These are phyloP conservation scores for Yamagishiella unicocca DNA, from an alignment of 139 green algal genomes.

Conservation along the genomic window DNA sequence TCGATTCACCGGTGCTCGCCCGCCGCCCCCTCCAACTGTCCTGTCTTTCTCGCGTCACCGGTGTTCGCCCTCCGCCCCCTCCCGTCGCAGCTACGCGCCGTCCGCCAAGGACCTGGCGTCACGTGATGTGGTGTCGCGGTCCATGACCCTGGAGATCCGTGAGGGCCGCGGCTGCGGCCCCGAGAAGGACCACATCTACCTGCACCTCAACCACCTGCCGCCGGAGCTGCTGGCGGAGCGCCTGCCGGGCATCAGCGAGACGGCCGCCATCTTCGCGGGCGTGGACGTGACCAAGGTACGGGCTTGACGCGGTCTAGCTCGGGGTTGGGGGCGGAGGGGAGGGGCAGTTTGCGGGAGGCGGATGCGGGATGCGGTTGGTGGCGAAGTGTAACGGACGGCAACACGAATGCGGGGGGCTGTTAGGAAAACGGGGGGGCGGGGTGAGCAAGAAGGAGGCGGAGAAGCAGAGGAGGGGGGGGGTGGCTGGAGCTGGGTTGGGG, in stretches of 20 bases:
- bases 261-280: conserved; percentile 98
- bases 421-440: no score
- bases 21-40: no score
- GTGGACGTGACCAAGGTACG: conserved; percentile 94
- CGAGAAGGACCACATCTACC: conserved; percentile 98
- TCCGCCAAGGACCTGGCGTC: conserved; percentile 99
- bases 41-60: not conserved
- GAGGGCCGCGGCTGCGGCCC: conserved; percentile 86
- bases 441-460: no score
- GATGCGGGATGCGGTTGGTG: not conserved
- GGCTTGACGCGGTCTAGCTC: not conserved
- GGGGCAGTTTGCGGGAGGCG: no score
- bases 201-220: conserved; percentile 98
- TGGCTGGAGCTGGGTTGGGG: not conserved
- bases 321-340: no score
- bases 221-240: conserved; percentile 97
- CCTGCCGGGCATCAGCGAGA: conserved; percentile 98
- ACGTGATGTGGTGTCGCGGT: conserved; percentile 95
- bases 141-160: conserved; percentile 97
- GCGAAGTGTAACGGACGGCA: not conserved
- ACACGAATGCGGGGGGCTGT: no score
- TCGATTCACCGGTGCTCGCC: no score
- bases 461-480: not conserved
- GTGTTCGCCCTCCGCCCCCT: not conserved
- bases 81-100: conserved; percentile 90